Base-by-base conservation (phyloP, 75 land plant genomes). In the Pinus taeda region DNA sequence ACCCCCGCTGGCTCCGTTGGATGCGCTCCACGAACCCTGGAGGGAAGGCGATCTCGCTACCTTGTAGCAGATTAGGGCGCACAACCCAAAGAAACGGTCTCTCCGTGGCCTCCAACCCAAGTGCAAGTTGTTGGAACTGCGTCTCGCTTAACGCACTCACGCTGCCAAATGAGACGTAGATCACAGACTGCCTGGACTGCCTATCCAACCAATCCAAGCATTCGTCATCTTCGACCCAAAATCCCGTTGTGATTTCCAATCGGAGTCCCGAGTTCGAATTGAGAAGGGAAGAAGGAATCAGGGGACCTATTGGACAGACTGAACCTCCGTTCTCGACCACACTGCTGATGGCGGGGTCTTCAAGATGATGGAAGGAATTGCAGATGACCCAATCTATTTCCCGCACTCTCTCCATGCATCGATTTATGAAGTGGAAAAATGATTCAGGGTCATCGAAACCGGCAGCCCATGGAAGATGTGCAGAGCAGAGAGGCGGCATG, bases 131-230 rank as follows among this genome's bases (percentile, higher is more conserved):
- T n/a, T 73, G 73, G 60, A 86, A 72, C 61, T 88, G 91, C 26
- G 76, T 65, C 6, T 57, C 1, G 37, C 55, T 57, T 4, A 82
- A 53, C 12, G 3, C 14, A 13, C 85, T 81, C 15, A 83, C 8
- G 79, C 92, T 93, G 0, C 95, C 95, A 59, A 90, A 90, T 12
- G 95, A 81, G 12, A 88, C 81, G 65, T 88, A 93, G 37, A 86
- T 53, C 11, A 88, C 89, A 11, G 95, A 90, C 4, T 33, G 57
- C 5, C 75, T 24, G 0, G 57, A 45, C 73, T 77, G 84, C 0
- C 53, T 20, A 53, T 85, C 78, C 4, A 92, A 86, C 94, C 94
- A 92, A 0, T 75, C 42, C 18, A 81, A 66, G 63, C 78, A 81
- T 20, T 62, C 9, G 36, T 21, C 6, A 6, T 29, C 57, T 13